Evolutionary conservation across 2,329 filamentous ascomycete species (phyloP).

Genomic region (Sclerotinia minor): DNA sequence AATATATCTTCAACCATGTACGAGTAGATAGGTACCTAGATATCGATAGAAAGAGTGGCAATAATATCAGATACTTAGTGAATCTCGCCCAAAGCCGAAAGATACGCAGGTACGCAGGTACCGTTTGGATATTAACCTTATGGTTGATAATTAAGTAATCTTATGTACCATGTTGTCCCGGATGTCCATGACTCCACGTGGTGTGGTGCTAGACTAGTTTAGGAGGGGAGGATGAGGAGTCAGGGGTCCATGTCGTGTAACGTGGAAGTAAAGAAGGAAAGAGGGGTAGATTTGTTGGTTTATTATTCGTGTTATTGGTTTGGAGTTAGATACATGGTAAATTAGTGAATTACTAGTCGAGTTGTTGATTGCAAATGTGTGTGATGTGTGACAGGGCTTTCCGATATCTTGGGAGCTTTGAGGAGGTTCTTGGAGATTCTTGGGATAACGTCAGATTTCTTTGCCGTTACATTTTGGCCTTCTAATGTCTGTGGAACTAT

Average conservation of each 20-base stretch:
- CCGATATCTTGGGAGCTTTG: not conserved
- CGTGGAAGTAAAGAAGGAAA: too few relatives aligned
- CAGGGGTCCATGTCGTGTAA: not conserved
- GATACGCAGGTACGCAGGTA: conserved; percentile 12
- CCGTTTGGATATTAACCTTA: not conserved
- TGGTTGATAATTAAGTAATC: too few relatives aligned
- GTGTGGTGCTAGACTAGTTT: not conserved
- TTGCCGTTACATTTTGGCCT: not conserved
- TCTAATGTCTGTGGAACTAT: not conserved
- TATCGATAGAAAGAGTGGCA: not conserved
- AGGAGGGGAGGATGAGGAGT: not conserved
- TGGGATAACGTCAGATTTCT: conserved; percentile 13
- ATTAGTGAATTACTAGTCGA: too few relatives aligned
- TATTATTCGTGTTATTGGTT: too few relatives aligned
- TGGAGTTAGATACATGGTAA: too few relatives aligned
- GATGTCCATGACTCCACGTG: not conserved
- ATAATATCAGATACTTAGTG: not conserved
- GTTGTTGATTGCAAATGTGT: too few relatives aligned
- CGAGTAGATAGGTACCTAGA: not conserved
- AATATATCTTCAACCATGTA: not conserved
- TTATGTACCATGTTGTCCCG: not conserved
- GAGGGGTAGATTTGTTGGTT: not conserved
- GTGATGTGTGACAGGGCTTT: too few relatives aligned
- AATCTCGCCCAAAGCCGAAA: not conserved
- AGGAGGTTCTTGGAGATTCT: not conserved